Base-by-base conservation (phyloP, 495 filamentous ascomycete species). In the Aspergillus indologenus region DNA sequence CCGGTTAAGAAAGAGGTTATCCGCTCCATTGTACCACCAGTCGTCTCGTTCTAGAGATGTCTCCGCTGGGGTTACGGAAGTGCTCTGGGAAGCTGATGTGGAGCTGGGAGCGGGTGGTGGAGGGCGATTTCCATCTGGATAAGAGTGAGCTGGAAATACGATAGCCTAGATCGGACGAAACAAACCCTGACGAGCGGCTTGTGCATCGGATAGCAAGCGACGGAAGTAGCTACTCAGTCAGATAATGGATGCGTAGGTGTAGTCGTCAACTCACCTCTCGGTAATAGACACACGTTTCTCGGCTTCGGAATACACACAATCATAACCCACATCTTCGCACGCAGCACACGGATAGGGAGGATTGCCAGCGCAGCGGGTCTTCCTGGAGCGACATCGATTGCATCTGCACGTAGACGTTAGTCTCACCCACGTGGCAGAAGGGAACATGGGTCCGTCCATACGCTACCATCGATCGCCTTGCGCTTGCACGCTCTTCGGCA, bases 11-110 rank as follows among this genome's bases (percentile, higher is more conserved):
- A 75, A 63, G n/a, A 74, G 42, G 31, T 75, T 69, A 20, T 71
- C 71, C 0, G 68, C 66, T n/a, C 70, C 71, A 55, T 73, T 70
- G 49, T 70, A 72, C 73, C 73, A 75, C 71, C 71, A 75, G 59
- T 75, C 71, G 42, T 74, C 73, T 17, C 71, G 62, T 48, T 72
- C 72, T n/a, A 60, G 26, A 6, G 68, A 61, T 1, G 57, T 31
- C 24, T 72, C 71, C 5, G 57, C 51, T 21, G 66, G 61, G 12
- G 65, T 60, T 21, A 59, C 52, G 15, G 53, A 64, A n/a, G 51
- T 64, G 3, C 52, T 54, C 29, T 60, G 57, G 7, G 47, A 7
- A 20, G 53, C 4, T 31, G 52, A 19, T 40, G 44, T 31, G 60
- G 17, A 55, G 56, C 12, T 55, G 57, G 60, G 17, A 58, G 65